Evolutionary conservation across 768 basidiomycete species (phyloP).

Genomic region (Austroboletus festivus): DNA sequence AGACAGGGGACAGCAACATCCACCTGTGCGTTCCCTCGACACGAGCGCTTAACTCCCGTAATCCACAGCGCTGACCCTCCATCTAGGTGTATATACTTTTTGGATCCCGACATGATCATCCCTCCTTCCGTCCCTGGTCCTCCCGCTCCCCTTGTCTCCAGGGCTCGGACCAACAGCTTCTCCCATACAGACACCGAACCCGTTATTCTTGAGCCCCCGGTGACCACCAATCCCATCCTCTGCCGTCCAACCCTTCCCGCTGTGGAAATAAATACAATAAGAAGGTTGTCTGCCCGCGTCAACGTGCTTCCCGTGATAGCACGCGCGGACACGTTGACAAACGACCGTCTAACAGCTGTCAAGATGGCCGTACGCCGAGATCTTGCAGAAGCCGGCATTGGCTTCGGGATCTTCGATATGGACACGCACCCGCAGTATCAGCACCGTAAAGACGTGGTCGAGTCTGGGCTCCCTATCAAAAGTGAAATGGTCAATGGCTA

Average conservation of each 20-base stretch:
- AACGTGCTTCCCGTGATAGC: conserved; percentile 88
- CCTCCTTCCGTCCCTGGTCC: conserved; percentile 66
- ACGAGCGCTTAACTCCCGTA: conserved; percentile 29
- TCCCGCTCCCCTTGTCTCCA: conserved; percentile 63
- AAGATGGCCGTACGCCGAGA: conserved; percentile 79
- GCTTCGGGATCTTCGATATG: conserved; percentile 86
- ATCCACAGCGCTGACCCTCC: conserved; percentile 19
- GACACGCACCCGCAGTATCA: conserved; percentile 52
- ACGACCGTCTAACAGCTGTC: conserved; percentile 75
- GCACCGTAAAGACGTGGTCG: conserved; percentile 43
- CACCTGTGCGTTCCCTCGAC: conserved; percentile 58
- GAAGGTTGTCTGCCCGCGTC: conserved; percentile 74
- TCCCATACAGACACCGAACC: conserved; percentile 71
- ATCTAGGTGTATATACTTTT: conserved; percentile 78
- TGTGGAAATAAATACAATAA: conserved; percentile 73
- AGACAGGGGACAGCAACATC: conserved; percentile 71
- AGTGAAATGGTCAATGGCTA: conserved; percentile 56
- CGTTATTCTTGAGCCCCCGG: conserved; percentile 77
- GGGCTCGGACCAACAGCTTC: conserved; percentile 68
- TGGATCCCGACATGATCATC: conserved; percentile 80
- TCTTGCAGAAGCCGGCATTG: conserved; percentile 81
- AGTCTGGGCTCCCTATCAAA: conserved; percentile 41
- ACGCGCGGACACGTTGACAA: conserved; percentile 75
- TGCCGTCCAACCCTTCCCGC: conserved; percentile 65
- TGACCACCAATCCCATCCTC: conserved; percentile 67